phyloP scores from a whole-genome alignment of 805 yeast genomes.

The Soucietia sequanensis region DNA sequence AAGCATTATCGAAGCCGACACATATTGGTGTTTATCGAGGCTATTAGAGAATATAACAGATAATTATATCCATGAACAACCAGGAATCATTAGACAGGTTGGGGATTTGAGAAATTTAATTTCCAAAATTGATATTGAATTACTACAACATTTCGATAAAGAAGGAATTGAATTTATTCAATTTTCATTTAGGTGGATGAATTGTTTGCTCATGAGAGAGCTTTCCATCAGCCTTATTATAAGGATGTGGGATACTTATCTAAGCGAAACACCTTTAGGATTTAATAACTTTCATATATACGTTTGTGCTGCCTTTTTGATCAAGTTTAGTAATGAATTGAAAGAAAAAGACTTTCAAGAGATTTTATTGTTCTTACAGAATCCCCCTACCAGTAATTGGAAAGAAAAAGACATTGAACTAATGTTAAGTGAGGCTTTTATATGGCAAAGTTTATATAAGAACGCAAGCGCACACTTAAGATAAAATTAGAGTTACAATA shows the following conservation, averaged over 20 bases:
- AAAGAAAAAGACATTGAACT: constrained; percentile 85
- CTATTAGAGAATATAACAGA: constrained; percentile 93
- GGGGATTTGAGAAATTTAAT: constrained; percentile 74
- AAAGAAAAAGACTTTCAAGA: constrained; percentile 92
- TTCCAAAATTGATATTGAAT: constrained; percentile 70
- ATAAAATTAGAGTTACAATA: constrained; percentile 9
- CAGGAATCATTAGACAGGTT: constrained; percentile 93
- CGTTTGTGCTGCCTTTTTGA: constrained; percentile 95
- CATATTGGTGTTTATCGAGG: constrained; percentile 94
- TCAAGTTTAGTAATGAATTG: constrained; percentile 78
- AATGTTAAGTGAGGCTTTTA: constrained; percentile 90
- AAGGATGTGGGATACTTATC: constrained; percentile 97
- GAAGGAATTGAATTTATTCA: constrained; percentile 95
- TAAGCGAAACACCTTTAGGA: constrained; percentile 71
- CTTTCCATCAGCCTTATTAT: constrained; percentile 73
- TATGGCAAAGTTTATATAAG: constrained; percentile 92
- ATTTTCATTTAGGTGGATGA: constrained; percentile 98
- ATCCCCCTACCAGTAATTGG: constrained; percentile 86
- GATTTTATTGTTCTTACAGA: constrained; percentile 85
- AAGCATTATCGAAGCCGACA: constrained; percentile 84
- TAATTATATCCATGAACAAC: constrained; percentile 96
- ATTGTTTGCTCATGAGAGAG: constrained; percentile 94
- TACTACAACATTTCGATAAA: constrained; percentile 68
- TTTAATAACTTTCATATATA: constrained; percentile 92
- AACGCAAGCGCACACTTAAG: constrained; percentile 87